Base-by-base conservation (phyloP, 2,329 filamentous ascomycete genomes). In the Hypoxylon sp. region DNA sequence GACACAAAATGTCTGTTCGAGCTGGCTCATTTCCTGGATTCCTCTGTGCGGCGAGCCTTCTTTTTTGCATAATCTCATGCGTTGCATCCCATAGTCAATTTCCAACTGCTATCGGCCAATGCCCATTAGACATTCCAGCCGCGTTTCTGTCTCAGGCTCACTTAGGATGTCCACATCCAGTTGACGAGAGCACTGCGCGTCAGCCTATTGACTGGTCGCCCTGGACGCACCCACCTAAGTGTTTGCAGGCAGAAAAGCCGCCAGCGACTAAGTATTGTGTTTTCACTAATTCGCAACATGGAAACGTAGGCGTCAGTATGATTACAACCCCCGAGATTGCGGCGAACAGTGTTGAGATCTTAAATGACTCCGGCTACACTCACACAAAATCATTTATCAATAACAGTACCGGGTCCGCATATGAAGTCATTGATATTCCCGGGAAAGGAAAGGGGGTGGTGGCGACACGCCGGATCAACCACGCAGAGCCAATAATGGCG, bases 401-500 rank as follows among this genome's bases (percentile, higher is more conserved):
- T 41, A 46, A 41, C 4, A 48, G 36, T 9, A 25, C n/a, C 2
- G 65, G 45, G 0, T 55, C 66, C 6, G 65, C 75, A 1, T 80
- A 79, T 41, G 59, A 75, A 45, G 55, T 80, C 2, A 59, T 72
- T 2, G 74, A 77, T 3, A 68, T 79, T 0, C 71, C 74, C 1
- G 75, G 74, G 2, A 79, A 78, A 41, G 79, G 79, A 3, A 76
- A 76, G 25, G 80, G 80, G 1, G 71, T 79, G 4, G 57, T 80
- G 1, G 80, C 80, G 0, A 78, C 69, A 6, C 74, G 79, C 1
- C 63, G 5, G 6, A 80, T 82, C 49, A 64, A 63, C 4, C 72
- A 72, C 5, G 75, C 78, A 2, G 79, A 81, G 60, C 73, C 75
- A 49, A 70, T 81, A 62, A 79, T 82, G 76, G 69, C 75, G 4